Percentiles rank a stretch among this genome's conserved stretches.
Conservation (phyloP, 768 basidiomycete species). For the Mycena rebaudengoi region DNA sequence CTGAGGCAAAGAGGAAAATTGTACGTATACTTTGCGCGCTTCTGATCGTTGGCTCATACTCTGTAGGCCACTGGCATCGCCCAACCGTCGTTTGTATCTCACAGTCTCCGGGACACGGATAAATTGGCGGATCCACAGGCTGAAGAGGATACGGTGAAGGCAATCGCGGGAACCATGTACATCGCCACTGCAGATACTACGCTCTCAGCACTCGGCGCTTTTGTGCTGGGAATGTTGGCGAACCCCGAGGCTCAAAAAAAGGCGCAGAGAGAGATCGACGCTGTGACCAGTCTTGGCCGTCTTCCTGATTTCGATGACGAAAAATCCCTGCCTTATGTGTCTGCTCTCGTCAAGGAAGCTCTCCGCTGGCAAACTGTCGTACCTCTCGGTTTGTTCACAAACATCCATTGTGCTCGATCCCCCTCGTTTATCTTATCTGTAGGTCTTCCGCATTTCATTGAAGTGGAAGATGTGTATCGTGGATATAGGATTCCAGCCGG, state of each 20-base stretch:
- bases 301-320: too few species aligned
- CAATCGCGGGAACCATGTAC: slow-evolving; percentile 4
- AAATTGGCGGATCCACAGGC: neutral
- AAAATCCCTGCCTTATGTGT: too few species aligned
- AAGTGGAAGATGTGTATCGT: slow-evolving; percentile 45
- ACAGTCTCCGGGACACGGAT: neutral
- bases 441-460: slow-evolving; percentile 34
- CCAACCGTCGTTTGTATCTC: neutral
- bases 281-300: too few species aligned
- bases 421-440: slow-evolving; percentile 32
- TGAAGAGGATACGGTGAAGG: neutral
- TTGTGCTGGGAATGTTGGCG: slow-evolving; percentile 40
- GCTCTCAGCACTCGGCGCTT: slow-evolving; percentile 19
- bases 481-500: slow-evolving; percentile 45
- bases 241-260: too few species aligned
- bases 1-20: slow-evolving; percentile 17
- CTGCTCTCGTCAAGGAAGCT: too few species aligned
- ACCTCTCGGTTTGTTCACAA: too few species aligned
- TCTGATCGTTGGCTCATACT: too few species aligned
- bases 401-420: too few species aligned
- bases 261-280: too few species aligned
- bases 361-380: too few species aligned
- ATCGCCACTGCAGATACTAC: neutral
- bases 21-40: too few species aligned
- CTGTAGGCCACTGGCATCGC: neutral